These are phyloP conservation scores for Leucocoprinus leucothites DNA, from an alignment of 768 basidiomycete species.

Conservation along the genomic window DNA sequence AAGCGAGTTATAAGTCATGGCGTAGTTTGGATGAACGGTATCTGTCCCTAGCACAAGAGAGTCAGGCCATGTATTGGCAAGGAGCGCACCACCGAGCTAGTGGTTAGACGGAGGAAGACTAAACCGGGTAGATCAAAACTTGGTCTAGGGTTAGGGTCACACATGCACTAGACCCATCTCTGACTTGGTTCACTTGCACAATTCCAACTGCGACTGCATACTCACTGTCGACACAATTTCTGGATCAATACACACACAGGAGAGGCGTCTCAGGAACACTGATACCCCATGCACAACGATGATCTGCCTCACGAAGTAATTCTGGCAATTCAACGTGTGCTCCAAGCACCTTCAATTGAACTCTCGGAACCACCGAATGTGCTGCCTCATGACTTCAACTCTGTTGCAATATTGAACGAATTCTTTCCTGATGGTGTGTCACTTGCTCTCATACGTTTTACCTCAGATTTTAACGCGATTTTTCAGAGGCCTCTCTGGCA, in stretches of 20 bases:
- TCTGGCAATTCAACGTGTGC: slow-evolving; percentile 66
- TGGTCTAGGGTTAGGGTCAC: slow-evolving; percentile 23
- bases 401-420: slow-evolving; percentile 56
- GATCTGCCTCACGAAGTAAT: slow-evolving; percentile 67
- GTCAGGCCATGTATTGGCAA: neutral
- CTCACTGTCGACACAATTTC: too few species aligned
- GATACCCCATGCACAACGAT: slow-evolving; percentile 21
- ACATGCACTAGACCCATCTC: neutral
- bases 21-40: neutral
- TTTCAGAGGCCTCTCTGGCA: slow-evolving; percentile 69
- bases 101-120: neutral
- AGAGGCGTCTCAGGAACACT: neutral
- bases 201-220: too few species aligned
- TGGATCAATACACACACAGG: neutral
- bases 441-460: neutral
- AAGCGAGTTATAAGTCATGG: slow-evolving; percentile 8
- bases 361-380: slow-evolving; percentile 43
- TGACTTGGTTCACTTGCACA: too few species aligned
- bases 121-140: slow-evolving; percentile 1
- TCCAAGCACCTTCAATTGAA: slow-evolving; percentile 48
- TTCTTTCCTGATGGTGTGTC: slow-evolving; percentile 77
- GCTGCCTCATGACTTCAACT: slow-evolving; percentile 49
- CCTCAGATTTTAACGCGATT: neutral
- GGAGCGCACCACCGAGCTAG: too few species aligned
- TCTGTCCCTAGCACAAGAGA: neutral